These are phyloP conservation scores for Colletotrichum spaethianum DNA, from an alignment of 2,329 filamentous ascomycete species.

Conservation along the genomic window DNA sequence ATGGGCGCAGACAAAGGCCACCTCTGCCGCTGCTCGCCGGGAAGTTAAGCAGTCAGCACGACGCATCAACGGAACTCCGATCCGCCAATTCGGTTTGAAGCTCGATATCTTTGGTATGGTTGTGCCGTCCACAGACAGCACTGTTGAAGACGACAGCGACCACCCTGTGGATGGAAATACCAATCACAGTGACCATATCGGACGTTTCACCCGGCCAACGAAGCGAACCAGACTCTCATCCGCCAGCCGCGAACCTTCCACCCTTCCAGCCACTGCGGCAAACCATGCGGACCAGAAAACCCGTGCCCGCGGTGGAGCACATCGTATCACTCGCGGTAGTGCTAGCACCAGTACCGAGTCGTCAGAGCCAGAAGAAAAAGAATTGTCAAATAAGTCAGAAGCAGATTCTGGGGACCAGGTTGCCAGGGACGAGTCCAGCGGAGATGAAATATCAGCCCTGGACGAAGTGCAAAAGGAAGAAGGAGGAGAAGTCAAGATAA, in stretches of 20 bases:
- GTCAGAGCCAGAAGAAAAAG: neutral
- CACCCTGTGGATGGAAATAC: neutral
- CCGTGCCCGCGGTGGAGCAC: neutral
- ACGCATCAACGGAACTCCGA: slow-evolving; percentile 3
- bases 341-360: neutral
- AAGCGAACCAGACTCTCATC: neutral
- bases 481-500: neutral
- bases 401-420: neutral
- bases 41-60: neutral
- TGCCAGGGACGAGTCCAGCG: neutral
- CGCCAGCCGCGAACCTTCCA: neutral
- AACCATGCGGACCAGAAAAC: neutral
- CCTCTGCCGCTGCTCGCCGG: neutral
- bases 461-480: neutral
- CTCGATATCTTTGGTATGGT: slow-evolving; percentile 4
- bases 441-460: neutral
- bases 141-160: neutral
- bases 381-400: neutral
- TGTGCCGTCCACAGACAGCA: neutral
- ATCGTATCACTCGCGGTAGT: neutral
- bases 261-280: neutral
- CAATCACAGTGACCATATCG: neutral
- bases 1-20: neutral
- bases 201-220: neutral
- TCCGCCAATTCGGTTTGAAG: slow-evolving; percentile 5